Base-by-base conservation (phyloP, 78 protist genomes). In the Dictyostelium firmibasis region DNA sequence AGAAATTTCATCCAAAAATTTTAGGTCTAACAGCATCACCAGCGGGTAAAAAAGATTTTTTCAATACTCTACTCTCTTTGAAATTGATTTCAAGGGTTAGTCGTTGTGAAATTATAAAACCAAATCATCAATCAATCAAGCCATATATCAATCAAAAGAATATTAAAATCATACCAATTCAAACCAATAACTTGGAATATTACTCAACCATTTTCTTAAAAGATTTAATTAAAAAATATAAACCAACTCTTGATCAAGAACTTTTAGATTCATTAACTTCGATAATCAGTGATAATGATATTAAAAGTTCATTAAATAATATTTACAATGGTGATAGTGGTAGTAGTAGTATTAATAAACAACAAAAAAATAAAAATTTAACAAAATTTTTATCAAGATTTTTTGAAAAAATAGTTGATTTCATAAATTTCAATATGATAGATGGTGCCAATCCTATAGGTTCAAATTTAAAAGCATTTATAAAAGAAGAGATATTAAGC, bases 11-110 rank as follows among this genome's bases (percentile, higher is more conserved):
- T 14, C 92, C 92, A 70, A 72, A 75, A 18, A 25, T 85, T 18
- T 43, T 85, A 67, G 92, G 92, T 44, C 16, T 85, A n/a, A 85
- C 92, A 4, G 92, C 92, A 8, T 75, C 84, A 7, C 92, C 92
- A 47, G 75, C 75, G 6, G 92, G 92, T n/a, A 85, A 85, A 35
- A 31, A 50, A 3, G 79, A 29, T 35, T 85, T 69, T 18, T 13
- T 85, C 41, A n/a, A 13, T 9, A 85, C 92, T 35, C 31, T 85
- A 10, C n/a, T 85, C 2, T 38, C 60, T 35, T 29, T 85, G 11
- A 85, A 85, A 53, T 44, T 47, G 1, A 85, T 85, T 38, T 72
- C 92, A 11, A 31, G 8, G 9, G 27, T 75, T 1, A 43, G 72
- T 5, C 29, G 50, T 27, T 79, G 85, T 29, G 29, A 79, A 47